phyloP scores from a whole-genome alignment of 805 yeast species.

The Zygotorulaspora danielsina region DNA sequence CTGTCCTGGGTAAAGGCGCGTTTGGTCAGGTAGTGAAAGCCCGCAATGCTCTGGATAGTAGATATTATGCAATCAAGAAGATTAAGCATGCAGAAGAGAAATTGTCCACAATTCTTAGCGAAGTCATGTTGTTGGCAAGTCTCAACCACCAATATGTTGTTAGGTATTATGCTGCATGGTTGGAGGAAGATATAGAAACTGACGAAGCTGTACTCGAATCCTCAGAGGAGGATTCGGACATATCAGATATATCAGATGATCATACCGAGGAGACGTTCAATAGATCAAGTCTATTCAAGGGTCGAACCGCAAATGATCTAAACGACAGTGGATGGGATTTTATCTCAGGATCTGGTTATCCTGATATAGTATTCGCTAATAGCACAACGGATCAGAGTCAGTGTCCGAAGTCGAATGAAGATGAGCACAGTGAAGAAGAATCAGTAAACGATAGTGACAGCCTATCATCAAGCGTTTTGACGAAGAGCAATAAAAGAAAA shows the following conservation, averaged over 20 bases:
- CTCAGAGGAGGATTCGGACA: constrained; percentile 30
- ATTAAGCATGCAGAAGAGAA: constrained; percentile 78
- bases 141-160: constrained; percentile 94
- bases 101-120: constrained; percentile 76
- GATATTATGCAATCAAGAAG: constrained; percentile 91
- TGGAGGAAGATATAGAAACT: constrained; percentile 60
- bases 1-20: constrained; percentile 88
- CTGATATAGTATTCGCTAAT: constrained; percentile 53
- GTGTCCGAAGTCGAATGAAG: constrained; percentile 24
- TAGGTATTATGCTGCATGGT: constrained; percentile 95
- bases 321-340: constrained; percentile 51
- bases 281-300: constrained; percentile 31
- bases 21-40: constrained; percentile 99
- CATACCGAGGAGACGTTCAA: constrained; percentile 20
- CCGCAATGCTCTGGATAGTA: constrained; percentile 86
- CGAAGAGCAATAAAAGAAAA: neutral
- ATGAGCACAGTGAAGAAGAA: constrained; percentile 12
- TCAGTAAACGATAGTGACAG: constrained; percentile 3
- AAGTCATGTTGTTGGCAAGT: constrained; percentile 87
- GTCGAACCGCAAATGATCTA: constrained; percentile 27
- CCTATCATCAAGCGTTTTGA: constrained; percentile 3
- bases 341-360: constrained; percentile 50
- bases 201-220: constrained; percentile 37
- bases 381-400: constrained; percentile 24
- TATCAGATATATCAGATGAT: constrained; percentile 14